These are phyloP conservation scores for Neurospora discreta DNA, from an alignment of 495 filamentous ascomycete genomes.

Conservation along the genomic window DNA sequence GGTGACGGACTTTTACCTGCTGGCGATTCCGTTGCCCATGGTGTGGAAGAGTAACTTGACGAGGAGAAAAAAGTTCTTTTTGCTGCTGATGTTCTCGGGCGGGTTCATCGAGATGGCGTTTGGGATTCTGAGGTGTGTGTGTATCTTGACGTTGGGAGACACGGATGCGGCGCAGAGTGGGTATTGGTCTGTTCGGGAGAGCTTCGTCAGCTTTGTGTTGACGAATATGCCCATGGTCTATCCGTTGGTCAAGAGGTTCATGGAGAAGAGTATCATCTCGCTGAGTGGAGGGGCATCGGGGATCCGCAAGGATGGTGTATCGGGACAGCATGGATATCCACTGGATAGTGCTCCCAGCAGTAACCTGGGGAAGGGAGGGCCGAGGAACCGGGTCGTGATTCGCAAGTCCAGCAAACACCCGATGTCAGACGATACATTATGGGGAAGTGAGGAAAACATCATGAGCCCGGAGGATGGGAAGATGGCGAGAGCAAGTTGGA, in stretches of 20 bases:
- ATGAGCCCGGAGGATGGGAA: slow-evolving; percentile 7
- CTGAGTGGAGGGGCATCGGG: neutral
- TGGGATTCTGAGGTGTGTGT: slow-evolving; percentile 37
- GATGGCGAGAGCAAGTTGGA: neutral
- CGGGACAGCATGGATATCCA: neutral
- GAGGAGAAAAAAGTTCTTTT: slow-evolving; percentile 34
- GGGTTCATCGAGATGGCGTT: slow-evolving; percentile 38
- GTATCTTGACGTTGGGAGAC: slow-evolving; percentile 27
- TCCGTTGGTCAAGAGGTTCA: slow-evolving; percentile 26
- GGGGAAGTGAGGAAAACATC: slow-evolving; percentile 32
- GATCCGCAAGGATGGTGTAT: neutral
- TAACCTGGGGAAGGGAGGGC: neutral
- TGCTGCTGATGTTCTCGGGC: slow-evolving; percentile 38
- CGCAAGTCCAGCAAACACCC: slow-evolving; percentile 23
- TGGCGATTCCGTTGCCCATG: slow-evolving; percentile 43
- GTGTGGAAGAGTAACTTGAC: slow-evolving; percentile 37
- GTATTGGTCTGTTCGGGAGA: slow-evolving; percentile 40
- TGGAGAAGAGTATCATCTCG: neutral
- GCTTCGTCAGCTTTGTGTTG: slow-evolving; percentile 41
- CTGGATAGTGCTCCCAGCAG: neutral
- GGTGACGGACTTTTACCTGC: slow-evolving; percentile 41
- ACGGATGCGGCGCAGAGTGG: slow-evolving; percentile 20
- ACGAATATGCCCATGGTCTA: slow-evolving; percentile 44
- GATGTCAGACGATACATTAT: slow-evolving; percentile 27
- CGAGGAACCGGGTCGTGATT: neutral